Conservation (phyloP, 78 protist species). For the Dictyostelium intermedium region DNA sequence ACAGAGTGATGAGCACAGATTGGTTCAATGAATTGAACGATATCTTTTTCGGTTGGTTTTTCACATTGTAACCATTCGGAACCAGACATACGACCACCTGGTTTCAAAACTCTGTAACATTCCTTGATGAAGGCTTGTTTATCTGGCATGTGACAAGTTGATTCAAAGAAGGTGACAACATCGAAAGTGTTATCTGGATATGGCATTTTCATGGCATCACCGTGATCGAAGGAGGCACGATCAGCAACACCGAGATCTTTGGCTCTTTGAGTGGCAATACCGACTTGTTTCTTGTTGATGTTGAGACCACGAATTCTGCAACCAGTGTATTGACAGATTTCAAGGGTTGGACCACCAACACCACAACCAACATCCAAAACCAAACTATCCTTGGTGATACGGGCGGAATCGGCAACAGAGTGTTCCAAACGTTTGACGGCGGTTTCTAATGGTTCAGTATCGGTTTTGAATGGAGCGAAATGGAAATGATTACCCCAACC, state of each 20-base stretch:
- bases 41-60: conserved; percentile 77
- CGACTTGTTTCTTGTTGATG: conserved; percentile 75
- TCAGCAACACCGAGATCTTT: conserved; percentile 62
- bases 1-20: conserved; percentile 74
- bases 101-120: conserved; percentile 70
- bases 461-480: conserved; percentile 72
- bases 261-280: conserved; percentile 53
- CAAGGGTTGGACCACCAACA: conserved; percentile 80
- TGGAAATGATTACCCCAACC: conserved; percentile 81
- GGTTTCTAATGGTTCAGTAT: conserved; percentile 52
- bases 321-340: conserved; percentile 72
- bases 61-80: conserved; percentile 68
- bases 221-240: conserved; percentile 59
- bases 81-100: conserved; percentile 81
- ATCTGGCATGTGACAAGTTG: conserved; percentile 75
- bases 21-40: conserved; percentile 76
- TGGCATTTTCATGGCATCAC: conserved; percentile 81
- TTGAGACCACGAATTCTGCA: conserved; percentile 67
- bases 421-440: conserved; percentile 73
- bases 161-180: conserved; percentile 65
- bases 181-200: conserved; percentile 72
- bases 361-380: conserved; percentile 79
- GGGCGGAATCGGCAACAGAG: conserved; percentile 59
- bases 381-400: conserved; percentile 54
- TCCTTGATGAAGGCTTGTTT: conserved; percentile 56